phyloP scores from a whole-genome alignment of 2,329 filamentous ascomycete species.

The Monilinia laxa region DNA sequence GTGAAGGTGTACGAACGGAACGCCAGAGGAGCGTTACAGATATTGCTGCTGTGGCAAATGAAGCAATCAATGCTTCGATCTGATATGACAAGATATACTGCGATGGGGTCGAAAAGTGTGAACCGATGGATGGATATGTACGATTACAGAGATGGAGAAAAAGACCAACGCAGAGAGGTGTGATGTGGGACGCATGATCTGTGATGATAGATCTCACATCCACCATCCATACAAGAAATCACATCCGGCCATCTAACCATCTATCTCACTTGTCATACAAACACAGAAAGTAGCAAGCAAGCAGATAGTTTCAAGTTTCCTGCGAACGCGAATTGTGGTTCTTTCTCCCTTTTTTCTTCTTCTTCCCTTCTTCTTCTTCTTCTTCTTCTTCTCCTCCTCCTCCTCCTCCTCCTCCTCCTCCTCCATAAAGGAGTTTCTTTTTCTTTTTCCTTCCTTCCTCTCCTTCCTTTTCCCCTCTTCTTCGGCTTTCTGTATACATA shows the following conservation, averaged over 20 bases:
- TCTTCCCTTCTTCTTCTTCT: no score
- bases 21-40: slow-evolving; percentile 20
- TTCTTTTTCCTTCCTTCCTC: not conserved
- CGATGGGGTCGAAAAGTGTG: not conserved
- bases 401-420: no score
- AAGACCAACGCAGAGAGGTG: not conserved
- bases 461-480: not conserved
- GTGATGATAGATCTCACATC: not conserved
- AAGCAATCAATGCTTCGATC: slow-evolving; percentile 9
- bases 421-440: no score
- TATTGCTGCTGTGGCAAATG: not conserved
- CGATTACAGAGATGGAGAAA: not conserved
- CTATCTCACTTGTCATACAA: not conserved
- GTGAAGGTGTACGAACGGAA: slow-evolving; percentile 17
- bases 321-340: no score
- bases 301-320: no score
- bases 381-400: no score
- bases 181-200: not conserved
- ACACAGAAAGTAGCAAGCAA: not conserved
- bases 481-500: not conserved
- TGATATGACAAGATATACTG: not conserved
- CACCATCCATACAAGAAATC: not conserved
- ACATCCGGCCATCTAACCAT: not conserved
- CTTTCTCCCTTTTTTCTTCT: no score
- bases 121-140: slow-evolving; percentile 6